phyloP scores from a whole-genome alignment of 306 rosid species.

The Lathyrus tuberosus region DNA sequence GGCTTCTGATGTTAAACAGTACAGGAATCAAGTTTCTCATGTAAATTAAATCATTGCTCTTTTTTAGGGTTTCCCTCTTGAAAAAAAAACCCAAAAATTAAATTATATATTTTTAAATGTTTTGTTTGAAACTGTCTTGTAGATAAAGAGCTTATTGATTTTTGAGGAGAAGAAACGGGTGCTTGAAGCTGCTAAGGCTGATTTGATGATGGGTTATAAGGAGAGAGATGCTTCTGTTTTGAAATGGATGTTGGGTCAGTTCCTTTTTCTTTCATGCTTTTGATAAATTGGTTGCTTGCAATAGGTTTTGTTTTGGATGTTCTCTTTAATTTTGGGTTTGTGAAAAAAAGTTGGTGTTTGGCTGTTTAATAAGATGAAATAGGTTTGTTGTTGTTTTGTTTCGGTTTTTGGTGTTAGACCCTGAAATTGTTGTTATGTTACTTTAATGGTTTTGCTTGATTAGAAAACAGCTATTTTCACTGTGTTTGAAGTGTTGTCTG shows the following conservation, averaged over 20 bases:
- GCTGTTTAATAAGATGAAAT: slow-evolving; percentile 6
- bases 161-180: slow-evolving; percentile 51
- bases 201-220: slow-evolving; percentile 56
- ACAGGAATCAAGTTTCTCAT: slow-evolving; percentile 53
- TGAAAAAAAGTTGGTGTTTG: slow-evolving; percentile 14
- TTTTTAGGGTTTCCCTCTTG: slow-evolving; percentile 40
- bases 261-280: slow-evolving; percentile 23
- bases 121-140: slow-evolving; percentile 34
- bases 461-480: neutral
- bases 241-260: slow-evolving; percentile 62
- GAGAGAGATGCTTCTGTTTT: slow-evolving; percentile 49
- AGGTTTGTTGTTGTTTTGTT: neutral
- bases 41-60: slow-evolving; percentile 35
- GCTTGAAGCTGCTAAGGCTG: slow-evolving; percentile 54
- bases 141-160: slow-evolving; percentile 55
- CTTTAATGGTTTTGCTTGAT: neutral
- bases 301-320: neutral
- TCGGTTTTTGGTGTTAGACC: slow-evolving; percentile 26
- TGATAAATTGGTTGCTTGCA: neutral
- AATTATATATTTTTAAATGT: neutral
- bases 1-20: slow-evolving; percentile 55
- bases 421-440: slow-evolving; percentile 7
- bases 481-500: too few species aligned
- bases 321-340: neutral
- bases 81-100: neutral